These are phyloP conservation scores for Chaetomiaceae sp. DNA, from an alignment of 2,329 filamentous ascomycete species.

Conservation along the genomic window DNA sequence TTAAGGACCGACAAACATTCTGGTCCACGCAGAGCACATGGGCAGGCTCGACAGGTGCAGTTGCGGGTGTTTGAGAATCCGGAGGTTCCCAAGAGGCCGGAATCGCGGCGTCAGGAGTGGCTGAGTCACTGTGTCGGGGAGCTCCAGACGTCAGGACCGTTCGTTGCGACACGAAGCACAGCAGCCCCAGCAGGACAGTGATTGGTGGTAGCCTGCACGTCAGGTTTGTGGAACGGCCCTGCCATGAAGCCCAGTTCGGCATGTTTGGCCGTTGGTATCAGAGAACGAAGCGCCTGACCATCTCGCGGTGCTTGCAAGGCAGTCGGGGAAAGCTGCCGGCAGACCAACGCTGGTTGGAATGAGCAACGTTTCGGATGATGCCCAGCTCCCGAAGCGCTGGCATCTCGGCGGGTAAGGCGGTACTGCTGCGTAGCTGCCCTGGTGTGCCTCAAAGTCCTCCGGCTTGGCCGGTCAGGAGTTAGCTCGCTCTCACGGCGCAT, in stretches of 20 bases:
- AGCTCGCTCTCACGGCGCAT: slow-evolving; percentile 6
- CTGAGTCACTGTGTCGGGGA: slow-evolving; percentile 13
- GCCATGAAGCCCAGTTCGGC: slow-evolving; percentile 14
- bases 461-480: slow-evolving; percentile 4
- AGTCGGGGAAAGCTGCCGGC: not conserved
- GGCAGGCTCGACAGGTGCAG: slow-evolving; percentile 4
- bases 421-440: not conserved
- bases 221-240: slow-evolving; percentile 11
- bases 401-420: slow-evolving; percentile 9
- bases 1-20: slow-evolving; percentile 3
- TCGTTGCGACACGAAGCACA: not conserved
- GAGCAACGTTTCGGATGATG: not conserved
- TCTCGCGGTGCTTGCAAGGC: not conserved
- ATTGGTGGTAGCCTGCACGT: slow-evolving; percentile 15
- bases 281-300: not conserved
- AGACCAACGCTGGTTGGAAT: too few species aligned
- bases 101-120: slow-evolving; percentile 18
- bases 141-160: slow-evolving; percentile 15
- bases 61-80: slow-evolving; percentile 11
- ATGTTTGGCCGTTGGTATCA: slow-evolving; percentile 6
- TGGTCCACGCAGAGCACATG: not conserved
- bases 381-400: not conserved
- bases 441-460: not conserved
- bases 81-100: slow-evolving; percentile 13
- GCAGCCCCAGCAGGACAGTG: slow-evolving; percentile 14